Evolutionary conservation across 2,329 filamentous ascomycete genomes (phyloP), one percentile per base, ranked within the genome.

Genomic region (Alternaria novae-zelandiae): DNA sequence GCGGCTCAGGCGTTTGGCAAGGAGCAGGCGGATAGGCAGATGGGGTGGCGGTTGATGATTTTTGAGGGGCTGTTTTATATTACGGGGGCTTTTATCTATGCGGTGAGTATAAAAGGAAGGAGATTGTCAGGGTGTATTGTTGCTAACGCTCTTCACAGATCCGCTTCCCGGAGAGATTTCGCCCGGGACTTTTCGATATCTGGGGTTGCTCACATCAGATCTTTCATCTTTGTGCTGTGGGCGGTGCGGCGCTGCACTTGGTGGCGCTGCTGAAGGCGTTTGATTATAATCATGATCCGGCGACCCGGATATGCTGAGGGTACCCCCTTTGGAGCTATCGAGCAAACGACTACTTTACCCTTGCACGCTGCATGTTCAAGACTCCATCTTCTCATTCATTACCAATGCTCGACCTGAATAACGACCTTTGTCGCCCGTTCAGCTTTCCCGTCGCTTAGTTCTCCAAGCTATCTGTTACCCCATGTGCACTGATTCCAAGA

Each of bases 21-120:
- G 5, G 59, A 61, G 25, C 59, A 57, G 25, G 59, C 59, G n/a
- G 43, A 61, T 23, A 57, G 36, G 30, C 59, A 61, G 45, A 61
- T 61, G 59, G 59, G 59, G 6, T 61, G 59, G 59, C 51, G 59
- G 59, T 61, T 49, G 43, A 57, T 61, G 32, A 61, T 61, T 6
- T 11, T 32, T 13, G 59, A 61, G 17, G 59, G 59, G 2, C 12
- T 61, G 23, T 57, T n/a, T 13, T 61, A 61, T 32, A 51, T 61
- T 12, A 57, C 53, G 1, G 59, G 59, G 17, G 59, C 54, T 21
- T 50, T 57, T 21, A 61, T 61, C 17, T 61, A 61, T 51, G 59
- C 59, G 4, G 59, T 61, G 32, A 57, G 58, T 61, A 49, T 4
- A 5, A 11, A 11, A 2, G 0, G 6, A 9, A 17, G 1, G 21